Evolutionary conservation across 176 grass and related monocot genomes (phyloP).

Genomic region (Pharus latifolius): DNA sequence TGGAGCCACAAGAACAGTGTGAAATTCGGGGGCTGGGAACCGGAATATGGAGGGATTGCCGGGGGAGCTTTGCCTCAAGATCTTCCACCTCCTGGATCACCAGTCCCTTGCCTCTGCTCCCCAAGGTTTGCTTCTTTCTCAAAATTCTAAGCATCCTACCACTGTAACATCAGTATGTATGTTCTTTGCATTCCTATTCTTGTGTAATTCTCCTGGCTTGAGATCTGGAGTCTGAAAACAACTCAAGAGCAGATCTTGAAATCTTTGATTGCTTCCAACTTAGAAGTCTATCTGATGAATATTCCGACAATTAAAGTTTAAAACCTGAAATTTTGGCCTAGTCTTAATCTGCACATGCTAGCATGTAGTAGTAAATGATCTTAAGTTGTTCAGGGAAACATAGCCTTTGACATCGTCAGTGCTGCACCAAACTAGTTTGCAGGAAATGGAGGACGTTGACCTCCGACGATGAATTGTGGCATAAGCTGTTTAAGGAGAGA

Average conservation of each 20-base stretch:
- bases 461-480: constrained; percentile 68
- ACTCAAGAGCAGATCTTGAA: background rate
- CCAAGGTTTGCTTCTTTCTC: constrained; percentile 36
- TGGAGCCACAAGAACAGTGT: background rate
- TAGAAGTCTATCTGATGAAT: no score
- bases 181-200: background rate
- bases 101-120: constrained; percentile 48
- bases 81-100: constrained; percentile 72
- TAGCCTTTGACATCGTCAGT: background rate
- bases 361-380: no score
- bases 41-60: constrained; percentile 50
- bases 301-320: no score
- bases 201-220: background rate
- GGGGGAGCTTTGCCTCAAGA: constrained; percentile 53
- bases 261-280: background rate
- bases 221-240: background rate
- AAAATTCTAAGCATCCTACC: background rate
- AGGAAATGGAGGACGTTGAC: constrained; percentile 67
- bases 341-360: no score
- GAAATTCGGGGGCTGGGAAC: background rate
- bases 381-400: no score
- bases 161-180: background rate
- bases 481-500: constrained; percentile 49
- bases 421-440: constrained; percentile 43
- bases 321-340: no score